A percentile compares a stretch with the other conserved stretches of the same genome.
These are phyloP conservation scores for Fusarium longipes DNA, from an alignment of 2,329 filamentous ascomycete genomes.

Conservation along the genomic window DNA sequence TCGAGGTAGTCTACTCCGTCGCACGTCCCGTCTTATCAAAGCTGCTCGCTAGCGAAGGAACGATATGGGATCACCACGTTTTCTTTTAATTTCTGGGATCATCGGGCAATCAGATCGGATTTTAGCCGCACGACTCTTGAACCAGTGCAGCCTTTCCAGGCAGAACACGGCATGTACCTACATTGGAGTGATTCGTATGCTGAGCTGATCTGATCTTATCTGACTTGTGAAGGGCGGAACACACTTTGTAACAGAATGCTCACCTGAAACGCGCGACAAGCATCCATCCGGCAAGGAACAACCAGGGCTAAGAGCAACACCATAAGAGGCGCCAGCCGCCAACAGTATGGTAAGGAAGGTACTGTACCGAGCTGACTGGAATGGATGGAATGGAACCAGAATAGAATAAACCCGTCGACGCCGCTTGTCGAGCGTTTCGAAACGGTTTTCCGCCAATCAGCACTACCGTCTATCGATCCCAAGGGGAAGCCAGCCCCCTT, in stretches of 20 bases:
- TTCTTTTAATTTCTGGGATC: constrained; percentile 21
- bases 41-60: constrained; percentile 6
- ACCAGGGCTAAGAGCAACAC: background rate
- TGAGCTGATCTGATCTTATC: constrained; percentile 24
- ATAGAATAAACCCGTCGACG: constrained; percentile 21
- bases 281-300: constrained; percentile 16
- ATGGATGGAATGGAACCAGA: background rate
- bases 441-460: constrained; percentile 46
- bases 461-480: constrained; percentile 1
- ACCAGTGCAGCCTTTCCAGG: constrained; percentile 2
- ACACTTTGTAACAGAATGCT: constrained; percentile 33
- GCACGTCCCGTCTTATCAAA: constrained; percentile 27
- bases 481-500: constrained; percentile 7
- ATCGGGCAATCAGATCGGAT: constrained; percentile 10
- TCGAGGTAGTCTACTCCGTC: constrained; percentile 22
- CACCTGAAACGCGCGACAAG: constrained; percentile 36
- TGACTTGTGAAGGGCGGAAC: constrained; percentile 15
- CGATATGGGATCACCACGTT: constrained; percentile 25
- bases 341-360: background rate
- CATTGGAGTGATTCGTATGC: background rate
- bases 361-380: background rate
- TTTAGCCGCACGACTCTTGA: constrained; percentile 13
- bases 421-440: constrained; percentile 43
- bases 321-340: background rate
- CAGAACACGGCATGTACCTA: background rate